These are phyloP conservation scores for Bretschneidera sinensis DNA, from an alignment of 345 rosid genomes.

Conservation along the genomic window DNA sequence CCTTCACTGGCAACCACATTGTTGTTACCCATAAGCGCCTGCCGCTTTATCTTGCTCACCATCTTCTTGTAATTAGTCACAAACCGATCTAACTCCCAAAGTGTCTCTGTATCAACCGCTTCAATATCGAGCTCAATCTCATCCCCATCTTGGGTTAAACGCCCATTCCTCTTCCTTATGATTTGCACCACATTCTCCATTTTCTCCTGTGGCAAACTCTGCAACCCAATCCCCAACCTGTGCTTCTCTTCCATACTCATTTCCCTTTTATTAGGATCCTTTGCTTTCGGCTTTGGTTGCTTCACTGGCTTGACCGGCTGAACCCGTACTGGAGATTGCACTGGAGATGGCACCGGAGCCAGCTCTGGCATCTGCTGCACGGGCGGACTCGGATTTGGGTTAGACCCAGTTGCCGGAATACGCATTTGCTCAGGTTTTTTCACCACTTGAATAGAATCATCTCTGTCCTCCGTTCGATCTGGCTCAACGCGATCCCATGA, in stretches of 20 bases:
- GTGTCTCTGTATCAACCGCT: conserved; percentile 66
- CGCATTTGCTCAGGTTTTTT: conserved; percentile 21
- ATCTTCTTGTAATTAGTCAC: conserved; percentile 73
- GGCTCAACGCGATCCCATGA: conserved; percentile 40
- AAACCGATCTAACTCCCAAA: conserved; percentile 84
- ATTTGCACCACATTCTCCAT: conserved; percentile 77
- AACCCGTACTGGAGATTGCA: conserved; percentile 29
- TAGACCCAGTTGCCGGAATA: conserved; percentile 14
- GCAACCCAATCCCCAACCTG: conserved; percentile 62
- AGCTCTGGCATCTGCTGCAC: conserved; percentile 7
- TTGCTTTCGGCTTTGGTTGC: conserved; percentile 78
- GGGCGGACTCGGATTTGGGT: conserved; percentile 11
- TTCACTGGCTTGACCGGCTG: conserved; percentile 38
- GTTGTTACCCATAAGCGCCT: conserved; percentile 45
- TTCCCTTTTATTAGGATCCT: conserved; percentile 69
- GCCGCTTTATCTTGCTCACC: conserved; percentile 76
- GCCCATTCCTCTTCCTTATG: conserved; percentile 63
- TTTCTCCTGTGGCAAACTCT: conserved; percentile 77
- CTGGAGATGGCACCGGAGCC: conserved; percentile 33
- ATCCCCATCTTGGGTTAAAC: conserved; percentile 71
- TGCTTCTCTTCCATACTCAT: conserved; percentile 77
- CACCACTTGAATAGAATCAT: conserved; percentile 10
- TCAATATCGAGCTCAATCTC: conserved; percentile 83
- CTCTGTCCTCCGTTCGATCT: conserved; percentile 20
- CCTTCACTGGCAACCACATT: conserved; percentile 22